A percentile compares a stretch with the other conserved stretches of the same genome.
These are phyloP conservation scores for Heliosperma pusillum DNA, from an alignment of 148 eudicot species.

Conservation along the genomic window DNA sequence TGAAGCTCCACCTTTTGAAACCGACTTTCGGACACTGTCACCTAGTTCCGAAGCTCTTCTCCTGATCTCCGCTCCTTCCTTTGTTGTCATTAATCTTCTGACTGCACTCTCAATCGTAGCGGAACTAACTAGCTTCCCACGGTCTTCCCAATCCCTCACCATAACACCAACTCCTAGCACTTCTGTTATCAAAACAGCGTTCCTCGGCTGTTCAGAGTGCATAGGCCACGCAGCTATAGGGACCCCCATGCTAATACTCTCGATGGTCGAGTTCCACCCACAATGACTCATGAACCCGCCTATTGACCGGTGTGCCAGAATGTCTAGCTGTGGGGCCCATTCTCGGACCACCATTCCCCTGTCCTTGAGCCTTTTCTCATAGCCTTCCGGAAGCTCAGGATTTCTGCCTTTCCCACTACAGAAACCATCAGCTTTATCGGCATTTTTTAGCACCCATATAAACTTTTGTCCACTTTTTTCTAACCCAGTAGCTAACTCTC, in stretches of 20 bases:
- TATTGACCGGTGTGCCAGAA: slow-evolving; percentile 35
- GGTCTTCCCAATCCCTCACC: slow-evolving; percentile 34
- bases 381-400: slow-evolving; percentile 1
- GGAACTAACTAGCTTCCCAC: slow-evolving; percentile 26
- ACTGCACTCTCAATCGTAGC: slow-evolving; percentile 23
- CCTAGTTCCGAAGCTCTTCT: slow-evolving; percentile 34
- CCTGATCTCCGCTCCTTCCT: slow-evolving; percentile 38
- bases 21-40: slow-evolving; percentile 7
- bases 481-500: slow-evolving; percentile 25
- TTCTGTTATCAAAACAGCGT: slow-evolving; percentile 29
- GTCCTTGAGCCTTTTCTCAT: slow-evolving; percentile 35
- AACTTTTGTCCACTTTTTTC: slow-evolving; percentile 37
- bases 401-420: neutral
- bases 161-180: slow-evolving; percentile 30
- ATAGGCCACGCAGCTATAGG: slow-evolving; percentile 52
- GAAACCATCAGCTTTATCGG: neutral
- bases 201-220: slow-evolving; percentile 54
- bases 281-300: slow-evolving; percentile 42
- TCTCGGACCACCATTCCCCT: slow-evolving; percentile 39
- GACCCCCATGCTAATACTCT: slow-evolving; percentile 42
- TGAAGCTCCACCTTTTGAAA: slow-evolving; percentile 36
- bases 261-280: too few relatives aligned
- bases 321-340: slow-evolving; percentile 14
- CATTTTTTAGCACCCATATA: slow-evolving; percentile 44
- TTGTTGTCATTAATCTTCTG: slow-evolving; percentile 28